Percentiles rank a stretch among this genome's conserved stretches.
These are phyloP conservation scores for Cinchona pubescens DNA, from an alignment of 257 asterid species.

Conservation along the genomic window DNA sequence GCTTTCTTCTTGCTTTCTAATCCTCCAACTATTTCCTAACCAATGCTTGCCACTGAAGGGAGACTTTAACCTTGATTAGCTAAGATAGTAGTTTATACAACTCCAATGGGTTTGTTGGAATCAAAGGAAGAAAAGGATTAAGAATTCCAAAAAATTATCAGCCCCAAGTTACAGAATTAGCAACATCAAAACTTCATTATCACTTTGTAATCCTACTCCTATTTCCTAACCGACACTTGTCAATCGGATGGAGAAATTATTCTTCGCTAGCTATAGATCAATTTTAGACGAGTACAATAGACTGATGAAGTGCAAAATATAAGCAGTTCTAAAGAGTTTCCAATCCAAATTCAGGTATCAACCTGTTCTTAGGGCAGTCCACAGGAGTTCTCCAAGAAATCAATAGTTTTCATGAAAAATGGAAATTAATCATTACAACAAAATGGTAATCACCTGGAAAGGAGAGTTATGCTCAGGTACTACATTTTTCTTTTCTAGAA, in stretches of 20 bases:
- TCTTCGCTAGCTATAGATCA: background rate
- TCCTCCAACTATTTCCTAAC: background rate
- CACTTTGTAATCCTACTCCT: background rate
- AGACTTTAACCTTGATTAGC: too few relatives aligned
- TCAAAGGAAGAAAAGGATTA: background rate
- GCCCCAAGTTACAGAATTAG: background rate
- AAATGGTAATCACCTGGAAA: constrained; percentile 69
- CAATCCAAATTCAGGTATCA: background rate
- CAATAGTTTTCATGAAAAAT: background rate
- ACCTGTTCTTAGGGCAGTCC: background rate
- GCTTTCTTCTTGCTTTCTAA: background rate
- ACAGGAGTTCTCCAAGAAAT: background rate
- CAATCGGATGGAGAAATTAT: background rate
- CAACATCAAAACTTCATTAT: background rate
- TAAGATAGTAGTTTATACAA: too few relatives aligned
- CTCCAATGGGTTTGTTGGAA: too few relatives aligned
- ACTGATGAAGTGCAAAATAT: background rate
- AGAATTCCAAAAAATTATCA: background rate
- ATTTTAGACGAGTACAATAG: background rate
- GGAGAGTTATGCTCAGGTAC: constrained; percentile 91
- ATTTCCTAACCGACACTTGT: background rate
- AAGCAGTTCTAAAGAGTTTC: background rate
- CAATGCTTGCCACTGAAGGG: background rate
- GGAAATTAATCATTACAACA: background rate
- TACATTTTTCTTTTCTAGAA: constrained; percentile 79